Conservation (phyloP, 1,284 basidiomycete genomes). For the Sphaerobolus stellatus region DNA sequence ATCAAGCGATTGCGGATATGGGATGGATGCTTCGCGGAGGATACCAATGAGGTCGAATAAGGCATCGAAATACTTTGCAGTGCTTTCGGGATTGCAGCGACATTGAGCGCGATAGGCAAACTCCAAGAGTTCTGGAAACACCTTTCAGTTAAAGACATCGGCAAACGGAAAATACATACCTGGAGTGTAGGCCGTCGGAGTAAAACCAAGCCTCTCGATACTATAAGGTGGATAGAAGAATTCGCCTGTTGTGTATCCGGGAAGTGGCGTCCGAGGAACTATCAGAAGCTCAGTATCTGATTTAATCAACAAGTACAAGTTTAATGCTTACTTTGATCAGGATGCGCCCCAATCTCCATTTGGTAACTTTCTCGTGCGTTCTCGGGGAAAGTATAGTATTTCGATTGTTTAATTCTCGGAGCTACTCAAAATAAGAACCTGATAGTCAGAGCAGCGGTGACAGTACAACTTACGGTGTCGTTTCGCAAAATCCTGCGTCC, state of each 20-base stretch:
- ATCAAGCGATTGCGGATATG: constrained; percentile 47
- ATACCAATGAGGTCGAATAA: constrained; percentile 50
- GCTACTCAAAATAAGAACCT: constrained; percentile 5
- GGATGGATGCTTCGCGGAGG: constrained; percentile 43
- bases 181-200: constrained; percentile 58
- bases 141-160: constrained; percentile 1
- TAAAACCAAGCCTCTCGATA: constrained; percentile 52
- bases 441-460: constrained; percentile 1
- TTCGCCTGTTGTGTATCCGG: neutral
- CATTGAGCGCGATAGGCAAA: constrained; percentile 77
- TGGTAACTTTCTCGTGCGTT: constrained; percentile 68
- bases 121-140: constrained; percentile 56
- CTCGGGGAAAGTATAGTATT: constrained; percentile 50
- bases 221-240: constrained; percentile 3
- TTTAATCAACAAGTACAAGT: neutral
- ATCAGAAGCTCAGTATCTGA: neutral
- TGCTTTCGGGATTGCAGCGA: constrained; percentile 68
- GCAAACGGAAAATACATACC: constrained; percentile 40
- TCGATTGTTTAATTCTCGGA: neutral
- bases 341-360: constrained; percentile 68
- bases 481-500: constrained; percentile 58
- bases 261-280: constrained; percentile 11
- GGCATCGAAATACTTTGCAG: constrained; percentile 59
- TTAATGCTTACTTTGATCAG: constrained; percentile 60
- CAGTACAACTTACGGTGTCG: constrained; percentile 40